Evolutionary conservation across 2,329 filamentous ascomycete species (phyloP).

Genomic region (Colletotrichum graminicola): DNA sequence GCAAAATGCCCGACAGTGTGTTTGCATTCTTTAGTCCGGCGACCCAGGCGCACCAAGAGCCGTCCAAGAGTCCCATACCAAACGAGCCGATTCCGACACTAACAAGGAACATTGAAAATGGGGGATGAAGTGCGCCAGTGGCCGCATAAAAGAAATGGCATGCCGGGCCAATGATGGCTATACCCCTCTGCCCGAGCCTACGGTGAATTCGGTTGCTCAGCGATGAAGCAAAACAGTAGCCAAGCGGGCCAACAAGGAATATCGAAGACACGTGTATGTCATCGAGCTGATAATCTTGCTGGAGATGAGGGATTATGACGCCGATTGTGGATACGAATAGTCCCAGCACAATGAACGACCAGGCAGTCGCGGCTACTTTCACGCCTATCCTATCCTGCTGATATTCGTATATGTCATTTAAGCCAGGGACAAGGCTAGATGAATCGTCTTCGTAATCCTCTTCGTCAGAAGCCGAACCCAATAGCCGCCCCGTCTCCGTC

Average conservation of each 20-base stretch:
- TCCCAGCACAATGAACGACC: slow-evolving; percentile 44
- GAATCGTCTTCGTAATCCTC: too few species aligned
- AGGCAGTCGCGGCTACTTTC: slow-evolving; percentile 23
- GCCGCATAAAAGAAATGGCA: slow-evolving; percentile 68
- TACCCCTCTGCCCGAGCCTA: slow-evolving; percentile 71
- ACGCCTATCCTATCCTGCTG: neutral
- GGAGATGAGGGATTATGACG: slow-evolving; percentile 50
- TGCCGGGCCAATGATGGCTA: slow-evolving; percentile 55
- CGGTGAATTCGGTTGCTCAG: slow-evolving; percentile 55
- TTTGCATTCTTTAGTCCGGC: slow-evolving; percentile 55
- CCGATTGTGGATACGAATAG: slow-evolving; percentile 47
- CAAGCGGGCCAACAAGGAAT: slow-evolving; percentile 57
- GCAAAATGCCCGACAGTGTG: slow-evolving; percentile 75
- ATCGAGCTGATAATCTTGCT: slow-evolving; percentile 54
- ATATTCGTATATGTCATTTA: neutral
- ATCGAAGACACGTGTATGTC: slow-evolving; percentile 59
- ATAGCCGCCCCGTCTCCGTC: neutral
- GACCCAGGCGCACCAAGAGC: slow-evolving; percentile 60
- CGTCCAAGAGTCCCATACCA: slow-evolving; percentile 57
- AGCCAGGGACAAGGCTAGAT: neutral
- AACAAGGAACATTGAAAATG: slow-evolving; percentile 74
- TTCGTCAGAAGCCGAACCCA: neutral
- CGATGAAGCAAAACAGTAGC: slow-evolving; percentile 58
- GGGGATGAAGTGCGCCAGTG: slow-evolving; percentile 74
- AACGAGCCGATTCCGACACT: slow-evolving; percentile 67